Conservation (phyloP, 345 rosid species). For the Capsella bursapastoris region DNA sequence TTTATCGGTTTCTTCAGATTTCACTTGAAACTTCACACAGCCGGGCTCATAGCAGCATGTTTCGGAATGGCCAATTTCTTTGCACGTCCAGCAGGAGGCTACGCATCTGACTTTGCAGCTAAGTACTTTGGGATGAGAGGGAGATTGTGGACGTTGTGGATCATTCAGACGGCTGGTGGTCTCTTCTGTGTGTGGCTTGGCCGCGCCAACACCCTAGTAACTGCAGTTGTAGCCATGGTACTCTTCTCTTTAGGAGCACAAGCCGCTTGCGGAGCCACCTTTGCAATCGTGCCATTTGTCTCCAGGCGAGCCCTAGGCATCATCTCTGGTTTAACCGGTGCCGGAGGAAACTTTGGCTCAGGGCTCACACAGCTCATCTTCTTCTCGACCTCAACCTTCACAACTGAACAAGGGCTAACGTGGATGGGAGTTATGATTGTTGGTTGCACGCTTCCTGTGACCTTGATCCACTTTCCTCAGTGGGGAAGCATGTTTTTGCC, state of each 20-base stretch:
- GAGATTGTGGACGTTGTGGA: slow-evolving; percentile 59
- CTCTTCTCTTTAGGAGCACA: slow-evolving; percentile 62
- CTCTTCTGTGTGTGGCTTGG: slow-evolving; percentile 60
- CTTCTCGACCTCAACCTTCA: slow-evolving; percentile 47
- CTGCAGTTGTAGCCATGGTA: slow-evolving; percentile 53
- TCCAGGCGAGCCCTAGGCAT: slow-evolving; percentile 59
- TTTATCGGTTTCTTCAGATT: slow-evolving; percentile 16
- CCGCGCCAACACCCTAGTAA: slow-evolving; percentile 44
- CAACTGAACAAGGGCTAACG: slow-evolving; percentile 49
- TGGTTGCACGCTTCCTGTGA: slow-evolving; percentile 56
- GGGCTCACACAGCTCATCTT: slow-evolving; percentile 58
- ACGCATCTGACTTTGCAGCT: slow-evolving; percentile 51
- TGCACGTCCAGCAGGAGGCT: slow-evolving; percentile 61
- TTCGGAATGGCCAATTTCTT: slow-evolving; percentile 68
- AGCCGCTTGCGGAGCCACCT: slow-evolving; percentile 65
- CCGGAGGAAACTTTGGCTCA: slow-evolving; percentile 68
- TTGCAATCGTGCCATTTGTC: slow-evolving; percentile 61
- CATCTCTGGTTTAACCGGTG: slow-evolving; percentile 59
- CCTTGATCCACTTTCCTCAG: slow-evolving; percentile 57
- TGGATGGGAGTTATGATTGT: slow-evolving; percentile 67
- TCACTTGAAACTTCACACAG: slow-evolving; percentile 55
- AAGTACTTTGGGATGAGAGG: slow-evolving; percentile 59
- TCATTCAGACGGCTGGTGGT: slow-evolving; percentile 65
- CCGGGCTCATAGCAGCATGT: slow-evolving; percentile 60
- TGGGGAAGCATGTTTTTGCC: slow-evolving; percentile 72